A percentile compares a stretch with the other conserved stretches of the same genome.
Conservation (phyloP, 140 eudicot genomes). For the Artemisia princeps region DNA sequence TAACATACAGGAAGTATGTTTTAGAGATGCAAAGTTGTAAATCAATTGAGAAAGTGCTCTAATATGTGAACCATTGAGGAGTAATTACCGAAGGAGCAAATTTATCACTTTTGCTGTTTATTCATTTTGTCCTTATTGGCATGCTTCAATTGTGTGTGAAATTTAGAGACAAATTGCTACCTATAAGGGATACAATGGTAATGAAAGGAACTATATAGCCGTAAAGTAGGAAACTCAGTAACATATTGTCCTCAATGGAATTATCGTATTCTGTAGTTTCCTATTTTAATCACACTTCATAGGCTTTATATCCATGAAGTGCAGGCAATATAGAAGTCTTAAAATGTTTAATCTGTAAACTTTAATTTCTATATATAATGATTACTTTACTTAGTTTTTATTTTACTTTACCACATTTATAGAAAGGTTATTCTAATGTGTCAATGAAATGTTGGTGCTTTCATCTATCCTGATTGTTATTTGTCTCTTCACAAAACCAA, state of each 20-base stretch:
- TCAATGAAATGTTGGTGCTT: slow-evolving; percentile 7
- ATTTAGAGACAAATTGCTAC: too few species aligned
- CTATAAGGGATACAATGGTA: too few species aligned
- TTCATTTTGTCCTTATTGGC: slow-evolving; percentile 12
- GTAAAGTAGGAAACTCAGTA: too few species aligned
- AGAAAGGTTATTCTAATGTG: slow-evolving; percentile 5
- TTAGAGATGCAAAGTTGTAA: neutral
- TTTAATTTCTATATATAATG: too few species aligned
- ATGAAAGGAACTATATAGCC: too few species aligned
- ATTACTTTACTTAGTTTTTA: too few species aligned
- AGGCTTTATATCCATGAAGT: too few species aligned
- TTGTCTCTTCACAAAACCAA: neutral
- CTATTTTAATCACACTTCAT: too few species aligned
- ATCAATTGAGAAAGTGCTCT: slow-evolving; percentile 11
- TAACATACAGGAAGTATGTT: slow-evolving; percentile 3
- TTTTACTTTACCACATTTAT: neutral
- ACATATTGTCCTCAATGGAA: too few species aligned
- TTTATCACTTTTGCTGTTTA: neutral
- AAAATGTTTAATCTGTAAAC: too few species aligned
- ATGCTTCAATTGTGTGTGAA: neutral
- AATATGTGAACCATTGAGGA: slow-evolving; percentile 10
- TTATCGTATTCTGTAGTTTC: too few species aligned
- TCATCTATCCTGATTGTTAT: neutral
- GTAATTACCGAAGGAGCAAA: neutral
- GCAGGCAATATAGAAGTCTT: too few species aligned